These are phyloP conservation scores for Naganishia sp. DNA, from an alignment of 1,284 basidiomycete species.

Conservation along the genomic window DNA sequence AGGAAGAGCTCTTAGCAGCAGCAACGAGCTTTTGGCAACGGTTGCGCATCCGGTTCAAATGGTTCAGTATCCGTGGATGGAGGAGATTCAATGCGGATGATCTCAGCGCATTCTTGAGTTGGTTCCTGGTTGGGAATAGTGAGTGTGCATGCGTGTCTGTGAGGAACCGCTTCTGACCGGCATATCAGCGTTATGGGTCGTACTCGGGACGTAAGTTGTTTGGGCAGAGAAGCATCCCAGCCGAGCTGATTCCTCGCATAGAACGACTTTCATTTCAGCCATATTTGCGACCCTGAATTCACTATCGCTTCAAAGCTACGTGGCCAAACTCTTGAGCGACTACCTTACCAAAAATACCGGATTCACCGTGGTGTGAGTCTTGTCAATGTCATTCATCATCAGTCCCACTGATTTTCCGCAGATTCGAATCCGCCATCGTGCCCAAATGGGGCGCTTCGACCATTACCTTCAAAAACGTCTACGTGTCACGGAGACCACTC, in stretches of 20 bases:
- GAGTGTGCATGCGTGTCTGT: constrained; percentile 33
- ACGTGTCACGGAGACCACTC: constrained; percentile 77
- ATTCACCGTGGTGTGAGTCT: constrained; percentile 72
- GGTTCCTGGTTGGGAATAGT: constrained; percentile 89
- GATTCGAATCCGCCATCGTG: constrained; percentile 94
- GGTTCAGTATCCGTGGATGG: constrained; percentile 96
- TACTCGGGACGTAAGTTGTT: constrained; percentile 13
- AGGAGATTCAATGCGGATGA: constrained; percentile 95
- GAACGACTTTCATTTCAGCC: constrained; percentile 94
- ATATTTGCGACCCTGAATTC: constrained; percentile 87
- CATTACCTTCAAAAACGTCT: constrained; percentile 96
- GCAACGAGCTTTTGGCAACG: constrained; percentile 89
- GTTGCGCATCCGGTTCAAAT: constrained; percentile 88
- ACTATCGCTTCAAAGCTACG: constrained; percentile 85
- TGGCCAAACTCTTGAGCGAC: constrained; percentile 86
- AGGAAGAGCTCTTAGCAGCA: constrained; percentile 82
- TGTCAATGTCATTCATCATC: not conserved
- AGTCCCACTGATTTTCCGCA: constrained; percentile 25
- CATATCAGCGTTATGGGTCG: constrained; percentile 13
- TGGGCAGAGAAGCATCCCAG: not conserved
- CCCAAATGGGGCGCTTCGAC: constrained; percentile 96
- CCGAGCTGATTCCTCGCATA: constrained; percentile 73
- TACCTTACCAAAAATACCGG: constrained; percentile 93
- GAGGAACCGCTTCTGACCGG: not conserved
- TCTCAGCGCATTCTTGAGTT: constrained; percentile 92